Evolutionary conservation across 2,329 filamentous ascomycete genomes (phyloP).

Genomic region (Drechmeria coniospora): DNA sequence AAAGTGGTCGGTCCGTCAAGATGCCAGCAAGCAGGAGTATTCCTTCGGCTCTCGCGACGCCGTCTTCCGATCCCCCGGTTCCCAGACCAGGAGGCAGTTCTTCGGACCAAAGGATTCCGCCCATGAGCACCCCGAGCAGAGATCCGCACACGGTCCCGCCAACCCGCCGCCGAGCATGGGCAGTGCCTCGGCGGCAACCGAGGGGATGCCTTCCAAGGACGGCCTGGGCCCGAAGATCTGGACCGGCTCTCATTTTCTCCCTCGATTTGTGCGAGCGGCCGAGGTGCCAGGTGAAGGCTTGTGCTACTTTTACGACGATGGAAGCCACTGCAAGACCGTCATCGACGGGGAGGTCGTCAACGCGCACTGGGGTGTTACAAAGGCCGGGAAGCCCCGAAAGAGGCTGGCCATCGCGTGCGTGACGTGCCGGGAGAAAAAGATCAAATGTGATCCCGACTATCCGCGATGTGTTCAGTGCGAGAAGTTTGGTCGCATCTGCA

Average conservation of each 20-base stretch:
- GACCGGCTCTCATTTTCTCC: slow-evolving; percentile 52
- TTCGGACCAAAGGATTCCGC: slow-evolving; percentile 19
- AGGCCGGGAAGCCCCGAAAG: slow-evolving; percentile 86
- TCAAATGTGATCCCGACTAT: slow-evolving; percentile 83
- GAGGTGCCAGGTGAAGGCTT: slow-evolving; percentile 64
- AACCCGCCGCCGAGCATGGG: slow-evolving; percentile 14
- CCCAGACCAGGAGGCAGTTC: slow-evolving; percentile 20
- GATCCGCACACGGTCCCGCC: slow-evolving; percentile 8
- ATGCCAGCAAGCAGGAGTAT: slow-evolving; percentile 28
- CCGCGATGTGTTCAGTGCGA: slow-evolving; percentile 84
- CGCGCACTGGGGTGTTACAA: slow-evolving; percentile 85
- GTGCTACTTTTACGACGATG: slow-evolving; percentile 79
- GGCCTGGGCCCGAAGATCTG: slow-evolving; percentile 52
- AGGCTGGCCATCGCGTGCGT: slow-evolving; percentile 83
- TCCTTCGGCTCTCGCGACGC: slow-evolving; percentile 26
- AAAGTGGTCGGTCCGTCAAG: slow-evolving; percentile 24
- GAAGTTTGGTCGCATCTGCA: slow-evolving; percentile 76
- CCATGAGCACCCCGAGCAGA: slow-evolving; percentile 12
- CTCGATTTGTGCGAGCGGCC: slow-evolving; percentile 46
- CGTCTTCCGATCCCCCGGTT: slow-evolving; percentile 17
- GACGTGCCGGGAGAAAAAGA: slow-evolving; percentile 91
- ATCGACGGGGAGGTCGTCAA: slow-evolving; percentile 82
- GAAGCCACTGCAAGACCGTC: slow-evolving; percentile 63
- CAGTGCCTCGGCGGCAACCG: slow-evolving; percentile 16
- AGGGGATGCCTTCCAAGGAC: slow-evolving; percentile 37